Conservation (phyloP, 306 rosid genomes). For the Fragaria nilgerrensis region DNA sequence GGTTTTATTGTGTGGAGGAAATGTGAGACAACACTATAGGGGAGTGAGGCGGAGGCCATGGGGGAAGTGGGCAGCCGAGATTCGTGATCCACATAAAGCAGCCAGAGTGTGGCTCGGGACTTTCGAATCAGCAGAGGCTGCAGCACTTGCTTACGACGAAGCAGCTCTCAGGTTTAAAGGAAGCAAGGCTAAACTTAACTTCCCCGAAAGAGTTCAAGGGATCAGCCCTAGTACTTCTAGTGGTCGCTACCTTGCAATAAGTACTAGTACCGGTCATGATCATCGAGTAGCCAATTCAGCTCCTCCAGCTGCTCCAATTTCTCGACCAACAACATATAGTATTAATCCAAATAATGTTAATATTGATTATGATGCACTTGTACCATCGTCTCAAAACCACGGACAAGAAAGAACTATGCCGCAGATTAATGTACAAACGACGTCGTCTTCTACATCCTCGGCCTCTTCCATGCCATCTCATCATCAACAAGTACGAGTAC, state of each 20-base stretch:
- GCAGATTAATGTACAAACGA: not conserved
- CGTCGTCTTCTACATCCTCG: constrained; percentile 22
- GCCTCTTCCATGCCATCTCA: constrained; percentile 28
- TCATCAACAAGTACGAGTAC: constrained; percentile 22
- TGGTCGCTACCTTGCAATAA: not conserved
- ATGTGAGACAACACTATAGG: constrained; percentile 61
- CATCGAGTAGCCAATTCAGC: not conserved
- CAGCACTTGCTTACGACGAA: constrained; percentile 77
- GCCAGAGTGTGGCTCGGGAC: constrained; percentile 92
- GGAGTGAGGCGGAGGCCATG: constrained; percentile 94
- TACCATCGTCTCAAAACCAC: not conserved
- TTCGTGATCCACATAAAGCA: constrained; percentile 80
- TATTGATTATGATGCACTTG: not conserved
- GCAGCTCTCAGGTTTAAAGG: constrained; percentile 93
- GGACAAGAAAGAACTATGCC: not conserved
- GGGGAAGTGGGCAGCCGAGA: constrained; percentile 95
- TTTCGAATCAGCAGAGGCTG: constrained; percentile 77
- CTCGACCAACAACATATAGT: not conserved
- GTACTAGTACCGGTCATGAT: not conserved
- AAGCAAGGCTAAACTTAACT: constrained; percentile 88
- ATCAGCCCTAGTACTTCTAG: not conserved
- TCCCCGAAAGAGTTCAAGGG: constrained; percentile 73
- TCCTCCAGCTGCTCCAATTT: not conserved
- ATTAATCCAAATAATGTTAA: not conserved
- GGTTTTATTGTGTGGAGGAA: constrained; percentile 28